Evolutionary conservation across 768 basidiomycete genomes (phyloP).

Genomic region (Tricholoma hemisulphureum): DNA sequence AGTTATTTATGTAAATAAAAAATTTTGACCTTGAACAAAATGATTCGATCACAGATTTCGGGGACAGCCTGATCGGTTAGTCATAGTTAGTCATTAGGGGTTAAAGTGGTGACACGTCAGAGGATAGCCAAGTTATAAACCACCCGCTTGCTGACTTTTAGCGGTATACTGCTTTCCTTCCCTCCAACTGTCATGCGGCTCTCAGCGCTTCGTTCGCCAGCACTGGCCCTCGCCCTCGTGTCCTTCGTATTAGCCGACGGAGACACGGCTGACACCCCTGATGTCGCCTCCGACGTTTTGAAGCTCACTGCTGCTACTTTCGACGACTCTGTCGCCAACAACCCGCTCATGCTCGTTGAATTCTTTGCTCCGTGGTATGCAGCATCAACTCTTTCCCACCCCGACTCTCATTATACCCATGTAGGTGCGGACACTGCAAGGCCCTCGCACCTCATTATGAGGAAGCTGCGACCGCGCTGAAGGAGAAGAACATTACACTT

Average conservation of each 20-base stretch:
- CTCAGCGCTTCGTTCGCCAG: constrained; percentile 47
- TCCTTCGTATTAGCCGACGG: constrained; percentile 54
- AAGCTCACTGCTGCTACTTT: constrained; percentile 72
- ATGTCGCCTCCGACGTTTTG: constrained; percentile 75
- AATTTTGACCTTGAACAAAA: too few relatives aligned
- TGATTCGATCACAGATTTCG: background rate
- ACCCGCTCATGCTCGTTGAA: constrained; percentile 84
- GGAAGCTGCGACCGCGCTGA: constrained; percentile 89
- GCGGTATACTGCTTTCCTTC: constrained; percentile 16
- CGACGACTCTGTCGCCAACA: constrained; percentile 58
- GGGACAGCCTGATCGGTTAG: constrained; percentile 4
- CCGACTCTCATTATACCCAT: background rate
- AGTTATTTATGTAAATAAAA: too few relatives aligned
- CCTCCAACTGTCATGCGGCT: constrained; percentile 58
- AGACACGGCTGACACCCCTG: constrained; percentile 37
- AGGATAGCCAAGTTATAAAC: constrained; percentile 30
- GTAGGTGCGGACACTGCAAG: constrained; percentile 94
- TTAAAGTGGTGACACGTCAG: constrained; percentile 49
- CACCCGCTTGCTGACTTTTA: constrained; percentile 7
- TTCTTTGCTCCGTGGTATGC: constrained; percentile 88
- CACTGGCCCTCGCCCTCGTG: constrained; percentile 50
- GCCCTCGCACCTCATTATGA: constrained; percentile 93
- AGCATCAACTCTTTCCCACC: background rate
- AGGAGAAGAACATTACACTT: constrained; percentile 84
- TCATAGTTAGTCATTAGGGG: constrained; percentile 11